Conservation (phyloP, 2,329 filamentous ascomycete genomes). For the Stagonosporopsis chrysanthemi region DNA sequence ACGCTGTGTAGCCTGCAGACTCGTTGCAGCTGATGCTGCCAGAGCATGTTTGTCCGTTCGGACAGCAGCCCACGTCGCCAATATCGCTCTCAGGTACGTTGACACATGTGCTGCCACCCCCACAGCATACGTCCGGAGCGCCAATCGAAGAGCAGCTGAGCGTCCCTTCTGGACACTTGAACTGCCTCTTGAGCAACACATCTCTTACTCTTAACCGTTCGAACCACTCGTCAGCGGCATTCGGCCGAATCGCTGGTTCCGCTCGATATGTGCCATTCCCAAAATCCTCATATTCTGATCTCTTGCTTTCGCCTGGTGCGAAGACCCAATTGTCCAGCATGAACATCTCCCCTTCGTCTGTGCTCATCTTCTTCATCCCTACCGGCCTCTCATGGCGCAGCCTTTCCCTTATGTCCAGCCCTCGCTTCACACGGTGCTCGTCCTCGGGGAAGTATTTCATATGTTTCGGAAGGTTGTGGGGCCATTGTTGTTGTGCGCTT, state of each 20-base stretch:
- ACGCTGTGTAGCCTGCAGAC: conserved; percentile 67
- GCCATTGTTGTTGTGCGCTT: conserved; percentile 53
- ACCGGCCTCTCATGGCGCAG: conserved; percentile 59
- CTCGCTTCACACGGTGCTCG: conserved; percentile 52
- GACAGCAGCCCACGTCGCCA: conserved; percentile 79
- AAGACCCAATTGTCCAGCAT: conserved; percentile 70
- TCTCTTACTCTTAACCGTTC: conserved; percentile 49
- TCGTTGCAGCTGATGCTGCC: conserved; percentile 69
- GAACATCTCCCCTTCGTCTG: conserved; percentile 76
- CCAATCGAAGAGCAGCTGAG: conserved; percentile 69
- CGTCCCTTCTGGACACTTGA: conserved; percentile 72
- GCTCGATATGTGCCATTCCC: conserved; percentile 34
- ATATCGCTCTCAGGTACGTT: conserved; percentile 59
- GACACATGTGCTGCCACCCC: conserved; percentile 70
- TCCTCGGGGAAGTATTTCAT: conserved; percentile 59
- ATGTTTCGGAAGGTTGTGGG: conserved; percentile 55
- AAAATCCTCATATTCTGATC: conserved; percentile 18
- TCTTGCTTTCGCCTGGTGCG: conserved; percentile 35
- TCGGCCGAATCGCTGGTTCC: conserved; percentile 38
- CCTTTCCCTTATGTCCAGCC: conserved; percentile 51
- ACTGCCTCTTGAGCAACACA: conserved; percentile 62
- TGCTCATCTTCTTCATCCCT: conserved; percentile 75
- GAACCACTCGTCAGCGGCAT: conserved; percentile 40
- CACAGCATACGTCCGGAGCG: conserved; percentile 76
- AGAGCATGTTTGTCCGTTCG: conserved; percentile 67